Percentiles rank a stretch among this genome's conserved stretches.
These are phyloP conservation scores for Podosphaera fusca DNA, from an alignment of 2,329 filamentous ascomycete species.

Conservation along the genomic window DNA sequence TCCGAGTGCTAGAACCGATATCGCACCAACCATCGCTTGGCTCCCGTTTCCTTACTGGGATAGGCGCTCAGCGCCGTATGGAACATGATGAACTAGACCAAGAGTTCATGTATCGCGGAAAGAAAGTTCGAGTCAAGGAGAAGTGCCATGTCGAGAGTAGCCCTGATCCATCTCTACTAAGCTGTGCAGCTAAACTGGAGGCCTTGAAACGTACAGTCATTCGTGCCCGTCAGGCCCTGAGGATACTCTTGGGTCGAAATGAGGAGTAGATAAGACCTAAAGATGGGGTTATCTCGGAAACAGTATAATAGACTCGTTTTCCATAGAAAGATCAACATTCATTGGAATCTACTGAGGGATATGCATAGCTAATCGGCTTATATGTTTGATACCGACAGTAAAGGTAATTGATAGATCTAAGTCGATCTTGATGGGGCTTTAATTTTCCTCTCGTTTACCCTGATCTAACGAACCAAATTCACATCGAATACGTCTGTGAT, in stretches of 20 bases:
- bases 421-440: no score
- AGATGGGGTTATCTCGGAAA: no score
- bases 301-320: no score
- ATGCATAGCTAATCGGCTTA: no score
- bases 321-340: no score
- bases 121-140: slow-evolving; percentile 59
- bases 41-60: slow-evolving; percentile 47
- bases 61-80: slow-evolving; percentile 36
- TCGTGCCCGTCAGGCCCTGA: slow-evolving; percentile 46
- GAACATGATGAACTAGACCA: slow-evolving; percentile 64
- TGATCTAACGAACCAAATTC: no score
- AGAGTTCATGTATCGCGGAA: slow-evolving; percentile 39
- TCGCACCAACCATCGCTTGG: slow-evolving; percentile 34
- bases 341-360: no score
- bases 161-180: slow-evolving; percentile 68
- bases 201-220: slow-evolving; percentile 53
- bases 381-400: no score
- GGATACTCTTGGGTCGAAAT: slow-evolving; percentile 44
- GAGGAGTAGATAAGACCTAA: neutral
- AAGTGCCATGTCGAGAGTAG: slow-evolving; percentile 56
- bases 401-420: no score
- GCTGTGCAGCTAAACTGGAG: slow-evolving; percentile 59
- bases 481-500: no score
- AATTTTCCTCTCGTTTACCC: no score
- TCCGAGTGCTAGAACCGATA: slow-evolving; percentile 47